Percentiles rank a stretch among this genome's conserved stretches.
Conservation (phyloP, 441 rosid genomes). For the Populus hybrid region DNA sequence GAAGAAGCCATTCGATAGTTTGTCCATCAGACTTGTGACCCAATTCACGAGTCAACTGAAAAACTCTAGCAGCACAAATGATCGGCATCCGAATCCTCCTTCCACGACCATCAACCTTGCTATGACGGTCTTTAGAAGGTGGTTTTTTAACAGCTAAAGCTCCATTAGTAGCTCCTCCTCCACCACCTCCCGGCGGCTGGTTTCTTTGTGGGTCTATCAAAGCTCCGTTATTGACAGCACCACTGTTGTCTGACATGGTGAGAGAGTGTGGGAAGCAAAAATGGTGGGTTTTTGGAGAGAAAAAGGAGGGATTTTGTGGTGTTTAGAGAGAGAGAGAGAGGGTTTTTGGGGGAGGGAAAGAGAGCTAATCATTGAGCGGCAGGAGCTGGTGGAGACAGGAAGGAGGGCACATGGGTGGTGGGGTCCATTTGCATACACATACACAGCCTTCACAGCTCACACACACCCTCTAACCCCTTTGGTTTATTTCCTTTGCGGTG, state of each 20-base stretch:
- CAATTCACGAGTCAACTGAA: constrained; percentile 84
- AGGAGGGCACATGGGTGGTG: constrained; percentile 86
- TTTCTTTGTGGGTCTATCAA: constrained; percentile 43
- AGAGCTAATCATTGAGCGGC: constrained; percentile 84
- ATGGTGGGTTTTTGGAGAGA: not conserved
- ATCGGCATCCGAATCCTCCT: constrained; percentile 93
- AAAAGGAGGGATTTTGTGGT: not conserved
- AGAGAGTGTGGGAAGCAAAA: not conserved
- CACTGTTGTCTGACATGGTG: constrained; percentile 51
- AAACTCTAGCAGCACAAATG: constrained; percentile 93
- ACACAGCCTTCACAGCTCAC: not conserved
- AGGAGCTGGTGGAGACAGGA: constrained; percentile 95
- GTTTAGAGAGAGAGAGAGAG: constrained; percentile 1
- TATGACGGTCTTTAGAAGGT: constrained; percentile 90
- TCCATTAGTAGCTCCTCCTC: constrained; percentile 30
- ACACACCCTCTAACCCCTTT: not conserved
- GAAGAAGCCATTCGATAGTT: constrained; percentile 94
- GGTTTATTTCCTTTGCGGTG: not conserved
- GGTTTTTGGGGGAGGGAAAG: not conserved
- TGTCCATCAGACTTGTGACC: constrained; percentile 96
- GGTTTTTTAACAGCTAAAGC: constrained; percentile 63
- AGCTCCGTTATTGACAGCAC: constrained; percentile 40
- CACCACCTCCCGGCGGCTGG: constrained; percentile 23
- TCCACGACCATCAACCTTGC: constrained; percentile 93
- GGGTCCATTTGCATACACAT: constrained; percentile 37